Conservation (phyloP, 345 rosid species). For the Raphanus raphanistrum region DNA sequence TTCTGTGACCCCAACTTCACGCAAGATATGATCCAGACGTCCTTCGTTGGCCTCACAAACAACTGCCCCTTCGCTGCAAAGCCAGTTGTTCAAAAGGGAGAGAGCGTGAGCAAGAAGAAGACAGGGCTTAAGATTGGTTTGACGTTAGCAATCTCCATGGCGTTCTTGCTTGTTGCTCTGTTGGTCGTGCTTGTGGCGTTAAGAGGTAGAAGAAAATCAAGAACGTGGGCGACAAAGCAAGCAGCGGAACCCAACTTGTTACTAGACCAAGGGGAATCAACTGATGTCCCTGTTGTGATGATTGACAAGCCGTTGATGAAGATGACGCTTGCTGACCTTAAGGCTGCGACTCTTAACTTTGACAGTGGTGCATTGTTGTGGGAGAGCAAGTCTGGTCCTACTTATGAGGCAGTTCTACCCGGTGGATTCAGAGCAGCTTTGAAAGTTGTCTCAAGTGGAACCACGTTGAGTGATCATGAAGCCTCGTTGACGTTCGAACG, state of each 20-base stretch:
- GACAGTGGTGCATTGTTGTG: constrained; percentile 73
- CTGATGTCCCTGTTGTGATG: constrained; percentile 68
- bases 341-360: constrained; percentile 78
- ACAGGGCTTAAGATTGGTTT: constrained; percentile 63
- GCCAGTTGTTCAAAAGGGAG: constrained; percentile 51
- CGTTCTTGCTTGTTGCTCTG: constrained; percentile 60
- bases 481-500: constrained; percentile 74
- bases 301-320: constrained; percentile 85
- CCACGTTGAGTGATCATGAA: constrained; percentile 73
- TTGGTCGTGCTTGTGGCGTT: constrained; percentile 59
- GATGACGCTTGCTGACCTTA: constrained; percentile 81
- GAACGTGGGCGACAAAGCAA: constrained; percentile 73
- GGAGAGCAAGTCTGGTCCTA: constrained; percentile 85
- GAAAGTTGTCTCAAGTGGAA: constrained; percentile 75
- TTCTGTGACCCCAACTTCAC: constrained; percentile 61
- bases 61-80: constrained; percentile 87
- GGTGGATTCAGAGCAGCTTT: constrained; percentile 86
- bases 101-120: constrained; percentile 42
- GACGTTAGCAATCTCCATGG: constrained; percentile 63
- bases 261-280: constrained; percentile 66
- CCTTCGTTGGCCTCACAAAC: constrained; percentile 61
- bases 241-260: constrained; percentile 60
- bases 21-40: constrained; percentile 47
- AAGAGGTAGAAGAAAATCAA: constrained; percentile 61
- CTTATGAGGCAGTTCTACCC: constrained; percentile 61